Percentiles rank a stretch among this genome's conserved stretches.
phyloP scores from a whole-genome alignment of 2,329 filamentous ascomycete genomes.

The Seiridium cupressi region DNA sequence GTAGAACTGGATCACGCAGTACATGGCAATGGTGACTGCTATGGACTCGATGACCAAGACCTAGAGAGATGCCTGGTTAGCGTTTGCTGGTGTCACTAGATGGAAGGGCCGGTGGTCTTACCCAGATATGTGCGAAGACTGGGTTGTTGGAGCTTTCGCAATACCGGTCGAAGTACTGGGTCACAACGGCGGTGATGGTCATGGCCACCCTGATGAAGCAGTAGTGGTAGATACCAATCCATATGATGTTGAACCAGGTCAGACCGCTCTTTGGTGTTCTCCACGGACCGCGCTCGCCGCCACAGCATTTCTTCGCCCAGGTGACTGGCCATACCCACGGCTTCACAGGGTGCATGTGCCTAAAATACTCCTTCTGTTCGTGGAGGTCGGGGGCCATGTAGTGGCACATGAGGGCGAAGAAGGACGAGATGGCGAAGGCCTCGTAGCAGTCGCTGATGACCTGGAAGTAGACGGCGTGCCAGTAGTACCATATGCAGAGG shows the following conservation, averaged over 20 bases:
- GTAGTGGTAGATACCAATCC: slow-evolving; percentile 82
- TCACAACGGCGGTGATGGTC: slow-evolving; percentile 74
- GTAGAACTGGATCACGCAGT: slow-evolving; percentile 85
- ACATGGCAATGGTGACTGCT: slow-evolving; percentile 82
- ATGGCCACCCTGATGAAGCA: slow-evolving; percentile 78
- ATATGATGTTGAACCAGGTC: slow-evolving; percentile 89
- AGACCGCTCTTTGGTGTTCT: slow-evolving; percentile 76
- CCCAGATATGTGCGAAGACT: slow-evolving; percentile 82
- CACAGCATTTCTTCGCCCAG: slow-evolving; percentile 69
- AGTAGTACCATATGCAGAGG: slow-evolving; percentile 72
- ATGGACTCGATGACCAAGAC: slow-evolving; percentile 66
- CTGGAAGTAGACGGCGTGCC: slow-evolving; percentile 76
- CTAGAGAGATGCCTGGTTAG: slow-evolving; percentile 30
- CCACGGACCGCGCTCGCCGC: slow-evolving; percentile 67
- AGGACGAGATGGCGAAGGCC: slow-evolving; percentile 83
- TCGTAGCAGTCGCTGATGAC: slow-evolving; percentile 85
- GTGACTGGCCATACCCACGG: slow-evolving; percentile 74
- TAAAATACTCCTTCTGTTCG: slow-evolving; percentile 79
- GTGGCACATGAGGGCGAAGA: slow-evolving; percentile 79
- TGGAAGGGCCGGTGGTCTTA: slow-evolving; percentile 33
- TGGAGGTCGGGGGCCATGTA: slow-evolving; percentile 78
- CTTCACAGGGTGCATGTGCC: slow-evolving; percentile 60
- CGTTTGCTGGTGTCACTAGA: neutral
- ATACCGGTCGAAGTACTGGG: slow-evolving; percentile 67
- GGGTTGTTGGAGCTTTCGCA: slow-evolving; percentile 78